Conservation (phyloP, 352 stramenopile genomes). For the Chloridella minuta region DNA sequence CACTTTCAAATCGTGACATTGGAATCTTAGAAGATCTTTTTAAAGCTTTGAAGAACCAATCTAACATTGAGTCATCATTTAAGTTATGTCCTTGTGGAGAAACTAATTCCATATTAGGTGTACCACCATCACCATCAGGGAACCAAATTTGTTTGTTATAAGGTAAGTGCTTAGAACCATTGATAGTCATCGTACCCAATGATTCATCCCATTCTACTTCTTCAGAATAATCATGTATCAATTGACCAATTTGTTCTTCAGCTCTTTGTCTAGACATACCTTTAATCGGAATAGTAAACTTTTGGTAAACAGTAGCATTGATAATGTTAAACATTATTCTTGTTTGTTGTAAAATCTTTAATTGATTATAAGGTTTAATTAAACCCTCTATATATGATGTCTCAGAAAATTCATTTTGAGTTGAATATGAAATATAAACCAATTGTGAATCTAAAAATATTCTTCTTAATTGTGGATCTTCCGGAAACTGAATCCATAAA, state of each 20-base stretch:
- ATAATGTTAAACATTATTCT: not conserved
- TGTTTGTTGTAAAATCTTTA: not conserved
- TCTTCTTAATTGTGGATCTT: not conserved
- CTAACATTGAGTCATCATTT: not conserved
- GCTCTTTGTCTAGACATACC: not conserved
- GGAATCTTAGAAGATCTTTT: not conserved
- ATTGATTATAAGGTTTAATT: not conserved
- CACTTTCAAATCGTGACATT: not conserved
- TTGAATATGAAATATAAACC: not conserved
- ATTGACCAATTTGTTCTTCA: not conserved
- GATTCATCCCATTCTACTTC: not conserved
- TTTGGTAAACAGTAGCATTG: not conserved
- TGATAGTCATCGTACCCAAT: not conserved
- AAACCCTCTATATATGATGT: not conserved
- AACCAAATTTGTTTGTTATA: not conserved
- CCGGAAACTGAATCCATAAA: not conserved
- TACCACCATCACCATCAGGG: not conserved
- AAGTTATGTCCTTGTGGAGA: not conserved
- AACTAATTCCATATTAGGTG: not conserved
- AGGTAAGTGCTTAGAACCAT: not conserved
- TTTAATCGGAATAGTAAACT: not conserved
- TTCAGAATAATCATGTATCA: not conserved
- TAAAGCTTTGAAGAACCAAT: not conserved
- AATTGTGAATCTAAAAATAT: not conserved
- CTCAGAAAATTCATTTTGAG: not conserved